Conservation (phyloP, 805 yeast genomes). For the Teunomyces atbi region DNA sequence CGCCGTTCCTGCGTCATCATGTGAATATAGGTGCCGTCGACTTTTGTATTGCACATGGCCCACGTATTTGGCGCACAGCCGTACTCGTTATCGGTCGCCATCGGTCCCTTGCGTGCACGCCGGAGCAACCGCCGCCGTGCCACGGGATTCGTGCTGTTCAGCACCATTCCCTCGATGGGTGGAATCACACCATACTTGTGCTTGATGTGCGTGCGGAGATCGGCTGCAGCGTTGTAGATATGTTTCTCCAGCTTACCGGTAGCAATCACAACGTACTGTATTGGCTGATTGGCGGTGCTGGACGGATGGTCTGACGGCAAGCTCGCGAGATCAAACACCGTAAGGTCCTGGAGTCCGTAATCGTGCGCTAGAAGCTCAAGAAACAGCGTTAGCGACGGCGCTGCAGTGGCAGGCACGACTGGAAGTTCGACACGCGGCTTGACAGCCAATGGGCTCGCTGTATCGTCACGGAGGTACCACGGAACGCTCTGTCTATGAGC, state of each 20-base stretch:
- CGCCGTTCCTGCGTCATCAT: slow-evolving; percentile 71
- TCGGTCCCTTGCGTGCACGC: slow-evolving; percentile 52
- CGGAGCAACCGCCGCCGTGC: slow-evolving; percentile 43
- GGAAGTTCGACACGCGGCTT: slow-evolving; percentile 43
- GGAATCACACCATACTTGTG: slow-evolving; percentile 42
- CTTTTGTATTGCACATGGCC: slow-evolving; percentile 73
- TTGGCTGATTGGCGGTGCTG: slow-evolving; percentile 24
- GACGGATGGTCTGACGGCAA: slow-evolving; percentile 30
- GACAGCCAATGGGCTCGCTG: slow-evolving; percentile 29
- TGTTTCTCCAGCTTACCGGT: slow-evolving; percentile 80
- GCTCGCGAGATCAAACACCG: slow-evolving; percentile 61
- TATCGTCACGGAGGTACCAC: slow-evolving; percentile 58
- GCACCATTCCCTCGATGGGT: slow-evolving; percentile 67
- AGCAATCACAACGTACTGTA: slow-evolving; percentile 50
- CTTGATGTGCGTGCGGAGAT: slow-evolving; percentile 59
- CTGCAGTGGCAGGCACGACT: slow-evolving; percentile 57
- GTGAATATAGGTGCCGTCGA: slow-evolving; percentile 67
- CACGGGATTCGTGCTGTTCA: slow-evolving; percentile 47
- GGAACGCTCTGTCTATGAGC: slow-evolving; percentile 31
- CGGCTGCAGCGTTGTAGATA: slow-evolving; percentile 64
- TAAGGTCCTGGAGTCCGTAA: slow-evolving; percentile 63
- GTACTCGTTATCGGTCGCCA: slow-evolving; percentile 54
- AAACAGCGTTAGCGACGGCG: slow-evolving; percentile 47
- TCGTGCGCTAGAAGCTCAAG: slow-evolving; percentile 51
- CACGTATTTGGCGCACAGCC: slow-evolving; percentile 68